Evolutionary conservation across 768 basidiomycete species (phyloP).

Genomic region (Suillus bovinus): DNA sequence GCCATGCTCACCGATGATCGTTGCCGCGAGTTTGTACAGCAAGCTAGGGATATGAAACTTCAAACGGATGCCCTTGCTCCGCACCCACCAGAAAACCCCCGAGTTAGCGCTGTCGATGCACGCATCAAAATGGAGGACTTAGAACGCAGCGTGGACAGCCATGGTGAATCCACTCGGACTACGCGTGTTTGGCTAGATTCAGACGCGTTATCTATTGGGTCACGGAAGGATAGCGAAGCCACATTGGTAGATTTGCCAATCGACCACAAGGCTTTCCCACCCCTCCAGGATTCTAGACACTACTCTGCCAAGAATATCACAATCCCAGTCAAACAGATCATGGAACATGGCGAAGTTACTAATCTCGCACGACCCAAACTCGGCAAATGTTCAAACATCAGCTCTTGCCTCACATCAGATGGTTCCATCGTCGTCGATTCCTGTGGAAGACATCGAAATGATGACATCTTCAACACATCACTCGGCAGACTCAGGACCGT

Average conservation of each 20-base stretch:
- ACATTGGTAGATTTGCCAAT: slow-evolving; percentile 22
- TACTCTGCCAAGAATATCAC: too few relatives aligned
- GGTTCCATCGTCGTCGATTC: too few relatives aligned
- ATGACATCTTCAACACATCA: background rate
- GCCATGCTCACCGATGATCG: slow-evolving; percentile 30
- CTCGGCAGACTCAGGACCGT: too few relatives aligned
- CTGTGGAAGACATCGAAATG: background rate
- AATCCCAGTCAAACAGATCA: background rate
- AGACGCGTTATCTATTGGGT: background rate
- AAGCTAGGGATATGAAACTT: slow-evolving; percentile 26
- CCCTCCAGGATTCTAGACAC: background rate
- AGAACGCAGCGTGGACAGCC: slow-evolving; percentile 16
- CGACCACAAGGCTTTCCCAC: background rate
- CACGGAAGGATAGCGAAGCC: slow-evolving; percentile 27
- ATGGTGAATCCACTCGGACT: slow-evolving; percentile 16
- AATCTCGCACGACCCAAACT: too few relatives aligned
- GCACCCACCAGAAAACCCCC: slow-evolving; percentile 7
- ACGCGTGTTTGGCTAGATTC: slow-evolving; percentile 21
- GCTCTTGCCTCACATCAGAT: background rate
- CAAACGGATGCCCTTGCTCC: slow-evolving; percentile 20
- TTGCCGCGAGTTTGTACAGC: slow-evolving; percentile 21
- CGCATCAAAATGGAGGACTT: slow-evolving; percentile 1
- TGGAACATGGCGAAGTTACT: background rate
- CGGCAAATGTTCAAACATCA: background rate
- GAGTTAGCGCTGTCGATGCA: background rate